Base-by-base conservation (phyloP, 2,329 filamentous ascomycete genomes). In the Ceratocystis lukuohia region DNA sequence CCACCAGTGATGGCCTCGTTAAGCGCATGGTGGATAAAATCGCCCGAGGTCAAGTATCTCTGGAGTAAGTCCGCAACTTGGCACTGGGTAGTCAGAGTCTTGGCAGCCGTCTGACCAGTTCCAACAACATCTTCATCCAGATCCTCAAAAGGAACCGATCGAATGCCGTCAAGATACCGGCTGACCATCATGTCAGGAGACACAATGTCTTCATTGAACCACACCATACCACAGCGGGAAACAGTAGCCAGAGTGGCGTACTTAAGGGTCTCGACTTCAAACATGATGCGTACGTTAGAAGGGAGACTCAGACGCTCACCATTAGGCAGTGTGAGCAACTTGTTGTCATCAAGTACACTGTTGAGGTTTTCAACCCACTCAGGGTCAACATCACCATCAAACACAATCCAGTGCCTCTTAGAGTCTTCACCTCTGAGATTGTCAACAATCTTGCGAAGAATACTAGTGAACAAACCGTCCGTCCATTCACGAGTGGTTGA, bases 331-430 rank as follows among this genome's bases (percentile, higher is more conserved):
- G 94, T 99, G 41, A 99, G 84, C 53, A 99, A 81, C 76, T 97
- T 99, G 80, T 99, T 99, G 78, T 99, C 94, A 73, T 99, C 94
- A 53, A 99, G 84, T 67, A 99, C 95, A 82, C 90, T 96, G 85
- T 99, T 99, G 81, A 99, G 80, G 75, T 99, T 99, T 75, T 99
- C 94, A 70, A 99, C 94, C 94, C 94, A 99, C 76, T 97, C 95
- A 0, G 94, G 94, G 75, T 99, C 94, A 69, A 99, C 94, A 75
- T 99, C 94, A 69, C 94, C 95, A 75, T 99, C 94, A 72, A 99
- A 99, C 4, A 99, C 89, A 72, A 99, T 97, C 94, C 94, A 99
- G 76, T 99, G 94, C 66, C 94, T 86, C 78, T 99, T 99, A 37
- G 87, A 85, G 74, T 97, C 93, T 75, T 99, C 94, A 65, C 95